Percentiles rank a stretch among this genome's conserved stretches.
These are phyloP conservation scores for Solanum hybrid DNA, from an alignment of 305 asterid species.

Conservation along the genomic window DNA sequence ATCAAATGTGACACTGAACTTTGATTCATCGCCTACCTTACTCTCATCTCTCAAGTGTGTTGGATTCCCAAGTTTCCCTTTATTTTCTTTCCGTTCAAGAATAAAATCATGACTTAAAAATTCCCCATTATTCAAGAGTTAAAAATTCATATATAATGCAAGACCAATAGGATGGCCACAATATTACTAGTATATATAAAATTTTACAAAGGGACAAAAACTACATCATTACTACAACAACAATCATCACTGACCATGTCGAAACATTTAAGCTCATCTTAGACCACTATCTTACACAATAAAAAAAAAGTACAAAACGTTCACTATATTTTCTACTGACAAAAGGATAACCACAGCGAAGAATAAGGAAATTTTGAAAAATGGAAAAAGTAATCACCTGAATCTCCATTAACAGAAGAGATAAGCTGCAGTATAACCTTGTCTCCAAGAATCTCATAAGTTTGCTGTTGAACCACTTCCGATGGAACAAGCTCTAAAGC, in stretches of 20 bases:
- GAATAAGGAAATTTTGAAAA: neutral
- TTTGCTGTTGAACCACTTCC: conserved; percentile 34
- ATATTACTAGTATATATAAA: neutral
- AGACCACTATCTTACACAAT: neutral
- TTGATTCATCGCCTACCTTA: conserved; percentile 15
- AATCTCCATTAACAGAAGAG: conserved; percentile 26
- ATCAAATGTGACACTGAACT: conserved; percentile 20
- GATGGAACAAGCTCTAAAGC: conserved; percentile 31
- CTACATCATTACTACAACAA: neutral
- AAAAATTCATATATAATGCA: neutral
- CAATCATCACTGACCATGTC: neutral
- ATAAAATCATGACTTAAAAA: neutral
- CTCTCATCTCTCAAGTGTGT: conserved; percentile 21
- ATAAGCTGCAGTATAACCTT: conserved; percentile 55
- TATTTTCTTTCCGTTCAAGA: conserved; percentile 10
- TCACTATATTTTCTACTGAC: neutral
- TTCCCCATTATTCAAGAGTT: neutral
- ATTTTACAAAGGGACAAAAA: neutral
- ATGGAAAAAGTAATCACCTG: conserved; percentile 21
- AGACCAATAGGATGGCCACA: neutral
- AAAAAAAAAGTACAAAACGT: neutral
- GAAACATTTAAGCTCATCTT: neutral
- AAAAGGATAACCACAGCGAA: neutral
- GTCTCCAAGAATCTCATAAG: conserved; percentile 49
- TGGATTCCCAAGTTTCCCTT: conserved; percentile 21